These are phyloP conservation scores for Omphalotus olearius DNA, from an alignment of 1,284 basidiomycete genomes.

Conservation along the genomic window DNA sequence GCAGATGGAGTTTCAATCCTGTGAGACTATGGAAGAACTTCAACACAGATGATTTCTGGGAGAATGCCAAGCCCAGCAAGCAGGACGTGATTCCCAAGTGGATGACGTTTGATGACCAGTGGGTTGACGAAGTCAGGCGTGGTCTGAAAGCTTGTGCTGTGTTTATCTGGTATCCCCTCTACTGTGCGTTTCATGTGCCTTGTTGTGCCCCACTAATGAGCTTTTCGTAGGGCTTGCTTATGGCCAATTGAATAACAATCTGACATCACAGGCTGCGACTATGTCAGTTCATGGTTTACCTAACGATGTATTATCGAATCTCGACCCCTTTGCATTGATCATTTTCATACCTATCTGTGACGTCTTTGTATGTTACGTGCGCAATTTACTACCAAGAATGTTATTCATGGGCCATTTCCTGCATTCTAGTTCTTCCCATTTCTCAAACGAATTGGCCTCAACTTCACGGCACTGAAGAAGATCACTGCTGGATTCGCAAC, in stretches of 20 bases:
- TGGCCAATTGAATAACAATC: conserved; percentile 75
- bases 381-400: background rate
- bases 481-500: conserved; percentile 75
- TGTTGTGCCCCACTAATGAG: conserved; percentile 7
- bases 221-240: conserved; percentile 59
- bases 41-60: conserved; percentile 72
- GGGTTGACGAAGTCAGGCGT: conserved; percentile 81
- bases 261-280: conserved; percentile 72
- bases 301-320: conserved; percentile 79
- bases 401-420: no score
- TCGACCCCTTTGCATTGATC: conserved; percentile 75
- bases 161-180: conserved; percentile 75
- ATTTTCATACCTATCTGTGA: conserved; percentile 74
- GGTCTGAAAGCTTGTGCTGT: conserved; percentile 84
- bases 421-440: background rate
- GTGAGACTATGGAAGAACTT: conserved; percentile 42
- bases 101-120: conserved; percentile 76
- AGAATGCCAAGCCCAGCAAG: conserved; percentile 66
- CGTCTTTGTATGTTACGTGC: conserved; percentile 36
- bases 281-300: conserved; percentile 74
- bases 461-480: conserved; percentile 71
- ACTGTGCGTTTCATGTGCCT: conserved; percentile 42
- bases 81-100: conserved; percentile 46
- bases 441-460: conserved; percentile 38
- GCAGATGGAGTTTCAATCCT: conserved; percentile 60